Base-by-base conservation (phyloP, 192 early-diverging fungal genomes). In the Coemansia sp. region DNA sequence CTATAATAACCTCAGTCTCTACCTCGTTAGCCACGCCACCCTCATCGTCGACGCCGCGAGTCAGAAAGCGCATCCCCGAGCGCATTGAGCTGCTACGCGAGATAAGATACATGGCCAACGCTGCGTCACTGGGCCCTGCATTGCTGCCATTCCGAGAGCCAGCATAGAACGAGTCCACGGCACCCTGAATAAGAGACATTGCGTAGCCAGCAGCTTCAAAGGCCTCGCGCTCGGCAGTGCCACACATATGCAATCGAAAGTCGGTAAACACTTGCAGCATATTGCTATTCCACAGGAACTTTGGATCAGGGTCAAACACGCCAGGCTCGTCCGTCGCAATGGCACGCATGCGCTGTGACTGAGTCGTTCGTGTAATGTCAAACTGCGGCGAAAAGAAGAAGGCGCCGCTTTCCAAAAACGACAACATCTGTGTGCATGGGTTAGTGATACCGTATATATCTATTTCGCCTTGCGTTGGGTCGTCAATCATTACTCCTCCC, bases 11-110 rank as follows among this genome's bases (percentile, higher is more conserved):
- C 81, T 99, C 97, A 1, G 95, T 95, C 89, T 99, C 97, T 4
- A 98, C 98, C 83, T 97, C 98, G 75, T 99, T 99, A n/a, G 96
- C 94, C 38, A 97, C 95, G 73, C 93, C 88, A 34, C 98, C 98
- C 67, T 93, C 92, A 69, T 99, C 98, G 68, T 99, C 95, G 38
- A 99, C 90, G 5, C 98, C 98, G 24, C 98, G 90, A 2, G 96
- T 92, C 71, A 95, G 92, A 76, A 93, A 97, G 46, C 98, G 87
- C 39, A 95, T 97, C 7, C 98, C 98, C 52, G 93, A 87, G 33
- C 80, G 79, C 74, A 68, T 73, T 20, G 79, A 75, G 73, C 81
- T 76, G 49, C 67, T 75, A 20, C 85, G 76, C 41, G 86, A 86
- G 10, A 87, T 83, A 38, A 83, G 53, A 39, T 73, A 74, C 3